phyloP scores from a whole-genome alignment of 768 basidiomycete species.

The Lentinula detonsa region DNA sequence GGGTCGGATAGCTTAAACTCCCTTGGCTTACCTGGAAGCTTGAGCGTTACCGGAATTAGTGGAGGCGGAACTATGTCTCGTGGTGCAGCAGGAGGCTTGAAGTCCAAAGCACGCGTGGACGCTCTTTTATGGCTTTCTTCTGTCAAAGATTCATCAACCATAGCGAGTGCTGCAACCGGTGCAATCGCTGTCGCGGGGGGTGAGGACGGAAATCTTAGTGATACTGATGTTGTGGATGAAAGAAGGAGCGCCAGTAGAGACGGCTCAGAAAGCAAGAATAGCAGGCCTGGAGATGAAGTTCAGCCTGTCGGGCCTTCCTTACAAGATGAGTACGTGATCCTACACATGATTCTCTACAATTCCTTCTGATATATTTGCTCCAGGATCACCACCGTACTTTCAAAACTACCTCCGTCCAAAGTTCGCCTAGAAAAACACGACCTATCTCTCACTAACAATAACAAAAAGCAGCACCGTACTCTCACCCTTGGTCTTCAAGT shows the following conservation, averaged over 20 bases:
- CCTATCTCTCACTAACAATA: background rate
- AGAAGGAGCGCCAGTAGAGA: background rate
- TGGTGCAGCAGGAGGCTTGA: constrained; percentile 45
- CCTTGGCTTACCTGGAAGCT: background rate
- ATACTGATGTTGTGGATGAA: background rate
- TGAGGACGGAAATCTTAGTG: constrained; percentile 16
- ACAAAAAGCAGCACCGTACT: constrained; percentile 40
- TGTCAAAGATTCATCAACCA: constrained; percentile 45
- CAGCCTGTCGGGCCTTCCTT: constrained; percentile 35
- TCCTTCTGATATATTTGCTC: background rate
- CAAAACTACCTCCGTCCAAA: constrained; percentile 57
- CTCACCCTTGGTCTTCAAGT: constrained; percentile 85
- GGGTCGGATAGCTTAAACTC: background rate
- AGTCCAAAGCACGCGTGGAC: constrained; percentile 51
- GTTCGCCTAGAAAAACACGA: constrained; percentile 81
- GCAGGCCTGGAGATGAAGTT: constrained; percentile 29
- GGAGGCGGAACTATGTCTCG: constrained; percentile 19
- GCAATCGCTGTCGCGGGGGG: background rate
- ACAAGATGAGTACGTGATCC: constrained; percentile 62
- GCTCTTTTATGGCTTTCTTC: constrained; percentile 67
- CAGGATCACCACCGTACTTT: constrained; percentile 72
- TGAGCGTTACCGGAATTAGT: constrained; percentile 6
- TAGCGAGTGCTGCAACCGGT: background rate
- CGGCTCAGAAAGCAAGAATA: constrained; percentile 16
- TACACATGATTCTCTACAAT: background rate